phyloP scores from a whole-genome alignment of 192 early-diverging fungal species.

The Pilobolus umbonatus region DNA sequence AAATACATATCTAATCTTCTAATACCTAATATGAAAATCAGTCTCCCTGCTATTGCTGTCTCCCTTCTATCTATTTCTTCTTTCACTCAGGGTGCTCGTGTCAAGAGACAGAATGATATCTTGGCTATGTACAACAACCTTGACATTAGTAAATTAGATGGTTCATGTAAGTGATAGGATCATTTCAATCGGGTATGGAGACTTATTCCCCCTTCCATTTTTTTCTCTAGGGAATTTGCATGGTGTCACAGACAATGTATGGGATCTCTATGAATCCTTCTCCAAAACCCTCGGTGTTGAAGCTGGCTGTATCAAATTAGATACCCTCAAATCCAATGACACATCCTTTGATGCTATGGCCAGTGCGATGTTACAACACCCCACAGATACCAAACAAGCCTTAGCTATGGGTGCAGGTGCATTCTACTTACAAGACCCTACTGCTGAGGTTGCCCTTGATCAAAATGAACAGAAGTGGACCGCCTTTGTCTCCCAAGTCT shows the following conservation, averaged over 20 bases:
- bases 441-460: neutral
- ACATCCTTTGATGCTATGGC: conserved; percentile 2
- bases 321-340: neutral
- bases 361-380: neutral
- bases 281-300: neutral
- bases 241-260: neutral
- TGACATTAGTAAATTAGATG: neutral
- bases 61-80: neutral
- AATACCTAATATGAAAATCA: conserved; percentile 1
- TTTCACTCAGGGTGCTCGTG: neutral
- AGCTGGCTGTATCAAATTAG: neutral
- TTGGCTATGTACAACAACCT: neutral
- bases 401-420: neutral
- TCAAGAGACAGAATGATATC: conserved; percentile 1
- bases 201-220: neutral
- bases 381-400: neutral
- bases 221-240: neutral
- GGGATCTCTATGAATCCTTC: neutral
- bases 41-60: neutral
- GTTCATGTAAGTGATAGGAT: conserved; percentile 2
- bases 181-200: neutral
- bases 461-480: neutral
- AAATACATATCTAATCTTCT: neutral
- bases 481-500: neutral
- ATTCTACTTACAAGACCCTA: neutral